These are phyloP conservation scores for Sporobolomyces pararoseus DNA, from an alignment of 768 basidiomycete genomes.

Conservation along the genomic window DNA sequence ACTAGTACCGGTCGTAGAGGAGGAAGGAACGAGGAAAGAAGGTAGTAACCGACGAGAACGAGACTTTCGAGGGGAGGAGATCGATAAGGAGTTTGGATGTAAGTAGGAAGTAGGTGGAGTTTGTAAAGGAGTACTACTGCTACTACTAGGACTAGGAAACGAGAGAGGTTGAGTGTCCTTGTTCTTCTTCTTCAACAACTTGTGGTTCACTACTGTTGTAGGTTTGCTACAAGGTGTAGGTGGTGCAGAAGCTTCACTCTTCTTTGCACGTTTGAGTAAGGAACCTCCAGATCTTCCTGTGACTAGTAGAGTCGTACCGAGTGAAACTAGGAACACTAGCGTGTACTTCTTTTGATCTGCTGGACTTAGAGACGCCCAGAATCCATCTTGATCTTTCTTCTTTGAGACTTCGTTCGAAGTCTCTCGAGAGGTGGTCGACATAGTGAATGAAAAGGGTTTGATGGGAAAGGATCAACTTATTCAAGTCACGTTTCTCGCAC, in stretches of 20 bases:
- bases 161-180: too few species aligned
- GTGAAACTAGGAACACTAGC: conserved; percentile 38
- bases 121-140: not conserved
- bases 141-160: too few species aligned
- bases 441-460: too few species aligned
- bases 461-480: too few species aligned
- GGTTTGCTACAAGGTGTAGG: not conserved
- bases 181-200: too few species aligned
- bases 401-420: not conserved
- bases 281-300: conserved; percentile 36
- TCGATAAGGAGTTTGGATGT: conserved; percentile 20
- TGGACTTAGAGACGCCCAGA: conserved; percentile 13
- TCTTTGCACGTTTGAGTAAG: conserved; percentile 34
- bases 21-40: conserved; percentile 11
- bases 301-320: conserved; percentile 41
- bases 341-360: conserved; percentile 40
- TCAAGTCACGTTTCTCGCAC: too few species aligned
- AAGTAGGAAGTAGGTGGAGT: conserved; percentile 12
- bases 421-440: too few species aligned
- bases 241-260: not conserved
- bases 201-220: too few species aligned
- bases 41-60: not conserved
- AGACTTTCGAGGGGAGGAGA: not conserved
- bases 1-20: too few species aligned
- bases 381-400: not conserved